These are phyloP conservation scores for Hypoxylon sp. DNA, from an alignment of 2,329 filamentous ascomycete species.

Conservation along the genomic window DNA sequence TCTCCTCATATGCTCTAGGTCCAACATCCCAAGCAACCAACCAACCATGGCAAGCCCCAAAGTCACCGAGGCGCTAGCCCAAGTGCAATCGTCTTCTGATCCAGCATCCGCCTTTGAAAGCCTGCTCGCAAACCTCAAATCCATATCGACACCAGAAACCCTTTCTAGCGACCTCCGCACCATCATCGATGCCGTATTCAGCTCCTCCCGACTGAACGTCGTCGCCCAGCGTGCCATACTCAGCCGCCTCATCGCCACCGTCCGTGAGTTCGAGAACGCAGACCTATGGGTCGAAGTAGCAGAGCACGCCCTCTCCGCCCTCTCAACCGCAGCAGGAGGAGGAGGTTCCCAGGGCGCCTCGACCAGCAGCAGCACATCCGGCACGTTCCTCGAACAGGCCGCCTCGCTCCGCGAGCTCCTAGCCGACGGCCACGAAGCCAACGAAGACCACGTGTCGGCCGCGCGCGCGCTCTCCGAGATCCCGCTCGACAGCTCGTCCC, in stretches of 20 bases:
- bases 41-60: conserved; percentile 53
- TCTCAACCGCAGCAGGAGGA: conserved; percentile 60
- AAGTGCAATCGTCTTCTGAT: conserved; percentile 59
- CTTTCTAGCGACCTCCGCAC: conserved; percentile 73
- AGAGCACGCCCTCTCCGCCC: conserved; percentile 76
- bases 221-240: conserved; percentile 82
- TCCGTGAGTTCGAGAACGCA: conserved; percentile 72
- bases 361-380: conserved; percentile 14
- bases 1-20: background rate
- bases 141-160: conserved; percentile 58
- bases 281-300: conserved; percentile 83
- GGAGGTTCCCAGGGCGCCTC: background rate
- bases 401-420: conserved; percentile 84
- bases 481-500: conserved; percentile 89
- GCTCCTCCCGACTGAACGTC: conserved; percentile 72
- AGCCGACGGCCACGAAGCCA: conserved; percentile 84
- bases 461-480: conserved; percentile 86
- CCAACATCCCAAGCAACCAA: background rate
- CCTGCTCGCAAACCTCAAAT: conserved; percentile 62
- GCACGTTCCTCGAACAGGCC: conserved; percentile 86
- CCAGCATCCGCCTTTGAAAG: conserved; percentile 63
- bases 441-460: conserved; percentile 84
- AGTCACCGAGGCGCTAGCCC: conserved; percentile 62
- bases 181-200: conserved; percentile 77
- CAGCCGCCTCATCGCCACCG: conserved; percentile 73